Base-by-base conservation (phyloP, 2,329 filamentous ascomycete species). In the Penicillium sp. region DNA sequence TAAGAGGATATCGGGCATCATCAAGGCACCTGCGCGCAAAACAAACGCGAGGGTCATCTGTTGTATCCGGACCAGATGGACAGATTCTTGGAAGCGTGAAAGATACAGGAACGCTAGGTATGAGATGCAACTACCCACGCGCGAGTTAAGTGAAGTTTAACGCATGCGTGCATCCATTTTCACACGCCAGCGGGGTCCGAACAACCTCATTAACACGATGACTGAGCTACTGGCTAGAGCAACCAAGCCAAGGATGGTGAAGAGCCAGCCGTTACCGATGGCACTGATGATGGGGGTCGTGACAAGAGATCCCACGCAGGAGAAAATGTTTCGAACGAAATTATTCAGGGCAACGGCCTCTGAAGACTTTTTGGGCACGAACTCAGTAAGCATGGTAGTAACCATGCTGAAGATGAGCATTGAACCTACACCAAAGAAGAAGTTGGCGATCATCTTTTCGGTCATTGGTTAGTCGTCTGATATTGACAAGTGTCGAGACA, bases 301-400 rank as follows among this genome's bases (percentile, higher is more conserved):
- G 16, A 91, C 81, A 29, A 92, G 70, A 41, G 81, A 81, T 9
- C 87, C 89, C 1, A 89, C 79, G 56, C 87, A 91, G 45, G 82
- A 85, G 62, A 91, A 85, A 36, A 91, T 89, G 62, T 93, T 94
- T 44, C 89, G 78, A 47, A 89, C 78, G 64, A 93, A 89, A 67
- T 93, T 93, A 70, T 93, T 92, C 41, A 92, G 77, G 0, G 89
- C 90, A 3, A 93, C 87, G 1, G 88, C 89, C 10, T 82, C 82
- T 4, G 85, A 88, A 45, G 85, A 86, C 57, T 81, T 79, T 39
- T 83, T 80, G 13, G 88, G 88, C 79, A 93, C 86, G 65, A 93
- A 91, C 66, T 94, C 89, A 0, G 89, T 93, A 59, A 94, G 76
- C 87, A 94, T 91, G 0, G 90, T 94, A 0, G 88, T 91, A 0